Evolutionary conservation across 2,329 filamentous ascomycete genomes (phyloP).

Genomic region (Aspergillus sp.): DNA sequence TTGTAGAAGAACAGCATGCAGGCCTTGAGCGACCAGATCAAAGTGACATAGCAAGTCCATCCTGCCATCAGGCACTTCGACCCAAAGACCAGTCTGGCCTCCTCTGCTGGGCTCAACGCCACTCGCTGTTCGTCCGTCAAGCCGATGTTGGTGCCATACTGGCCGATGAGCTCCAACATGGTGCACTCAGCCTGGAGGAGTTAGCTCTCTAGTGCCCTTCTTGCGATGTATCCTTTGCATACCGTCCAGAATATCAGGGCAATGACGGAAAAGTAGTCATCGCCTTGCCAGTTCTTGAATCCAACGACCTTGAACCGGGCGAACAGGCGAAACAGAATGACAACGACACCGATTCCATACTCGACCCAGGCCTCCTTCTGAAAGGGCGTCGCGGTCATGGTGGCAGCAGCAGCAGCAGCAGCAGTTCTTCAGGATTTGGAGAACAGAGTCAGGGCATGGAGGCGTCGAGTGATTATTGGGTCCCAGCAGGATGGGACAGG

Average conservation of each 20-base stretch:
- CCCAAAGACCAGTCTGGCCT: constrained; percentile 31
- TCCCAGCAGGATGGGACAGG: not conserved
- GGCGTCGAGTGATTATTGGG: not conserved
- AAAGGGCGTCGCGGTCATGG: constrained; percentile 36
- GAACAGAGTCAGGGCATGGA: not conserved
- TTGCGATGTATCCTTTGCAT: not conserved
- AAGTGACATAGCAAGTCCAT: constrained; percentile 44
- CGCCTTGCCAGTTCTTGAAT: constrained; percentile 42
- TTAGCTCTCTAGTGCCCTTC: not conserved
- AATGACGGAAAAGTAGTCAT: constrained; percentile 44
- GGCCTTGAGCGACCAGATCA: constrained; percentile 47
- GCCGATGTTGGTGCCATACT: constrained; percentile 40
- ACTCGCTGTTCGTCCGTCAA: constrained; percentile 33
- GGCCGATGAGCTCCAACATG: constrained; percentile 25
- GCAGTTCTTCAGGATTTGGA: not conserved
- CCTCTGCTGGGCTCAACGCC: constrained; percentile 30
- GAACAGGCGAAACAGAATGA: constrained; percentile 42
- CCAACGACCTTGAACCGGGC: constrained; percentile 42
- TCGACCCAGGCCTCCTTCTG: constrained; percentile 47
- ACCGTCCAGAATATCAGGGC: constrained; percentile 42
- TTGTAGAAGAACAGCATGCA: constrained; percentile 47
- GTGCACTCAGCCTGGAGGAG: constrained; percentile 16
- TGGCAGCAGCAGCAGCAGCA: not conserved
- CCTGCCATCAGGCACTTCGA: constrained; percentile 35
- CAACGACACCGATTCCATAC: constrained; percentile 40